phyloP scores from a whole-genome alignment of 2,329 filamentous ascomycete genomes.

The Ceratocystis diversiconidia region DNA sequence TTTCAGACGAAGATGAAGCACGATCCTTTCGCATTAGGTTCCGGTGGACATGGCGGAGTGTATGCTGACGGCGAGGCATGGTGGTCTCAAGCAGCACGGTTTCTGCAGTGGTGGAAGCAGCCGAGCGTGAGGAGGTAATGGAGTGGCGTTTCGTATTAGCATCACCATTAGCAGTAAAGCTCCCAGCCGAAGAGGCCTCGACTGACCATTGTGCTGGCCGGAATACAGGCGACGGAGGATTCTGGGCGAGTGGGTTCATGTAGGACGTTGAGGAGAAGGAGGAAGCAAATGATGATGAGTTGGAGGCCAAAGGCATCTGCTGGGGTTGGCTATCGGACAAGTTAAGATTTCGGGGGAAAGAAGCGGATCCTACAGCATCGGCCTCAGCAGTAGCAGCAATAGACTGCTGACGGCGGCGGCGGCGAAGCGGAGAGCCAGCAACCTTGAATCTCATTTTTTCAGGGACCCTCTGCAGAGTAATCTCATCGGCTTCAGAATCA shows the following conservation, averaged over 20 bases:
- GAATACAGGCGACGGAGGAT: constrained; percentile 13
- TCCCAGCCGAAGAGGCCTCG: constrained; percentile 6
- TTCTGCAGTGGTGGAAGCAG: not conserved
- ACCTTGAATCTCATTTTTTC: not conserved
- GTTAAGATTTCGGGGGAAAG: no score
- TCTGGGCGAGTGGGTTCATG: constrained; percentile 11
- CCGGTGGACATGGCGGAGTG: constrained; percentile 42
- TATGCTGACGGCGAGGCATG: constrained; percentile 34
- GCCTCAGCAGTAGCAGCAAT: not conserved
- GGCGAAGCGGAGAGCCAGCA: not conserved
- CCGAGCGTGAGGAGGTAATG: constrained; percentile 9
- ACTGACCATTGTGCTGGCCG: constrained; percentile 1
- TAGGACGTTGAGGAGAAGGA: constrained; percentile 8
- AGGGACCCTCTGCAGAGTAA: not conserved
- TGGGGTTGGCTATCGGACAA: not conserved
- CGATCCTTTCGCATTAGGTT: constrained; percentile 39
- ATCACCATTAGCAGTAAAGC: not conserved
- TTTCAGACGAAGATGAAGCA: constrained; percentile 29
- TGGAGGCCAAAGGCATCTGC: constrained; percentile 8
- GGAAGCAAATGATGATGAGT: not conserved
- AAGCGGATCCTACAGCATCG: not conserved
- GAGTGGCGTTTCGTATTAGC: constrained; percentile 13
- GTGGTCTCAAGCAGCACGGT: constrained; percentile 21
- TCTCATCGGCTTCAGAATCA: not conserved
- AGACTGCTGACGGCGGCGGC: not conserved